These are phyloP conservation scores for Phaffomyces opuntiae DNA, from an alignment of 805 yeast genomes.

Conservation along the genomic window DNA sequence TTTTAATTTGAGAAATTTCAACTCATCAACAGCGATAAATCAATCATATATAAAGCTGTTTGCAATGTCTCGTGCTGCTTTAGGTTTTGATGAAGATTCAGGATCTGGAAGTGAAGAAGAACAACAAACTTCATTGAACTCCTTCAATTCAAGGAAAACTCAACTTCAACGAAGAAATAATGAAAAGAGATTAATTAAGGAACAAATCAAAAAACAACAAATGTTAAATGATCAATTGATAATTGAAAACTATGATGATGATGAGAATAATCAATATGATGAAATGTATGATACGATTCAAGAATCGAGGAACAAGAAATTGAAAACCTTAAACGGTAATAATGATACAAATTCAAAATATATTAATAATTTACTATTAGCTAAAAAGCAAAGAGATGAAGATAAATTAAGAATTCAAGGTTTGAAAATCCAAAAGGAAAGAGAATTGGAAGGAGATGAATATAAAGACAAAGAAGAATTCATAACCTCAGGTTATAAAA, in stretches of 20 bases:
- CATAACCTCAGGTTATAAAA: conserved; percentile 41
- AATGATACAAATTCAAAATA: conserved; percentile 25
- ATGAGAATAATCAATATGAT: conserved; percentile 33
- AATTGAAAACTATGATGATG: not conserved
- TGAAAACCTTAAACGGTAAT: conserved; percentile 1
- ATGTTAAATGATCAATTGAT: not conserved
- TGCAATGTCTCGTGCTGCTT: not conserved
- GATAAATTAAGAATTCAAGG: conserved; percentile 38
- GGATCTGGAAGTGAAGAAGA: not conserved
- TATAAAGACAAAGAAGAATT: conserved; percentile 36
- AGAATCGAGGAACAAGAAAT: conserved; percentile 12
- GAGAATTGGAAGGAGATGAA: conserved; percentile 33
- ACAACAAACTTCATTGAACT: not conserved
- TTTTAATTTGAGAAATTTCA: too few relatives aligned
- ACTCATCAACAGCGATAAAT: too few relatives aligned
- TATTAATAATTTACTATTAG: conserved; percentile 34
- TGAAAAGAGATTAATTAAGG: not conserved
- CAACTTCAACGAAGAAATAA: too few relatives aligned
- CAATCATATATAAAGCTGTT: too few relatives aligned
- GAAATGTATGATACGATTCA: conserved; percentile 38
- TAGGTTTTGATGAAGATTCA: not conserved
- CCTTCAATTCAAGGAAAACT: too few relatives aligned
- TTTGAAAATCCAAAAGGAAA: conserved; percentile 29
- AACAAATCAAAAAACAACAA: not conserved
- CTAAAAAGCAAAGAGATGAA: conserved; percentile 37